A percentile compares a stretch with the other conserved stretches of the same genome.
Evolutionary conservation across 176 grass and related monocot genomes (phyloP).

Genomic region (Alopecurus myosuroides): DNA sequence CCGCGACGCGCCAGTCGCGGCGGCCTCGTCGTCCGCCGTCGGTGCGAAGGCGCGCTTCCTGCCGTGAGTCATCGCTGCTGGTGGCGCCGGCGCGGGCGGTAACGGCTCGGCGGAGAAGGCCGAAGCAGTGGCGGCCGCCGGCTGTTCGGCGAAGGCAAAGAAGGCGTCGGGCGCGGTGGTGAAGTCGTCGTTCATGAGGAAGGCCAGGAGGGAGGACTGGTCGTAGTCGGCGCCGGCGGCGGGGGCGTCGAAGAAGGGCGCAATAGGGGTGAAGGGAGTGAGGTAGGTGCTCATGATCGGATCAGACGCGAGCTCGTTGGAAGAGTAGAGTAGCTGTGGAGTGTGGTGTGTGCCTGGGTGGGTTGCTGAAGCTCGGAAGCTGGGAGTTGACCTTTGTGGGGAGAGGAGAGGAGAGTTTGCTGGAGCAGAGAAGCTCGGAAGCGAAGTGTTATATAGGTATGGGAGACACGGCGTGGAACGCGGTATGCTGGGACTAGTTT

Average conservation of each 20-base stretch:
- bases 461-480: background rate
- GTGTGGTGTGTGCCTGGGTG: background rate
- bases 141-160: background rate
- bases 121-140: background rate
- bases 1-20: background rate
- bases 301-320: background rate
- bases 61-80: background rate
- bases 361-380: background rate
- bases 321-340: background rate
- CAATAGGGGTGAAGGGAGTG: constrained; percentile 21
- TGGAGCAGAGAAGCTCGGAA: background rate
- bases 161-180: background rate
- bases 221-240: background rate
- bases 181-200: constrained; percentile 22
- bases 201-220: background rate
- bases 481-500: background rate
- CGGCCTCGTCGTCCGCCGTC: background rate
- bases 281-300: constrained; percentile 17
- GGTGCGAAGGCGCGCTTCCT: constrained; percentile 26
- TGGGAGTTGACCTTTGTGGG: background rate
- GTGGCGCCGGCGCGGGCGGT: background rate
- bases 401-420: background rate
- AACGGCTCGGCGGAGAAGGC: background rate
- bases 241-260: constrained; percentile 14
- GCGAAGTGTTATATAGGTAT: constrained; percentile 18